Conservation (phyloP, 441 rosid species). For the Melastoma candidum region DNA sequence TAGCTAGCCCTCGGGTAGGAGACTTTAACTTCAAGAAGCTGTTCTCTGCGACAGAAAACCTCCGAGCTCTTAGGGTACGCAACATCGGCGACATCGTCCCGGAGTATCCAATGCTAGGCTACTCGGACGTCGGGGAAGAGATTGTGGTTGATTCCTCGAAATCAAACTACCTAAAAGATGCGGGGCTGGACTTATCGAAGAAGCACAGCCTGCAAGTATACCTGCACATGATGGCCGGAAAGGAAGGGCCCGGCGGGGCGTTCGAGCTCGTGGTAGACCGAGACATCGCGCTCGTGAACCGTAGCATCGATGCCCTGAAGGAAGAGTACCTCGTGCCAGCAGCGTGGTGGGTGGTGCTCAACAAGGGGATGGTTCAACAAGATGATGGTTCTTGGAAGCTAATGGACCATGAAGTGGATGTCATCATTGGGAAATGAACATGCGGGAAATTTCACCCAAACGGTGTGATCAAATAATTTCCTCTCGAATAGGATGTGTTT, state of each 20-base stretch:
- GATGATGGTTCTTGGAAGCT: too few species aligned
- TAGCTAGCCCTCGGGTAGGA: too few species aligned
- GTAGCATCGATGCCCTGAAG: conserved; percentile 42
- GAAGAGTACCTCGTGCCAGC: conserved; percentile 52
- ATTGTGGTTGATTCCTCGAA: conserved; percentile 45
- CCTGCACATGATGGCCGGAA: conserved; percentile 18
- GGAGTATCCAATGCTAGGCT: conserved; percentile 38
- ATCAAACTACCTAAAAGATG: conserved; percentile 54
- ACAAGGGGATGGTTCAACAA: too few species aligned
- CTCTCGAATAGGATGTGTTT: too few species aligned
- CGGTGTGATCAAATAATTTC: not conserved
- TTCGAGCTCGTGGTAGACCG: conserved; percentile 51
- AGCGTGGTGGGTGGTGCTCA: too few species aligned
- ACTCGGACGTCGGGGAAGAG: conserved; percentile 40
- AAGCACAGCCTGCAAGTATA: conserved; percentile 65
- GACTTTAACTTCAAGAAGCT: conserved; percentile 11
- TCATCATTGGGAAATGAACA: too few species aligned
- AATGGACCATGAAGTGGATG: conserved; percentile 54
- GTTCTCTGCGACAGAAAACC: conserved; percentile 32
- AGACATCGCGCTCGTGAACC: conserved; percentile 53
- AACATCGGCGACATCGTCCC: conserved; percentile 56
- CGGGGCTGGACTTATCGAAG: conserved; percentile 26
- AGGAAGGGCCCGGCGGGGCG: conserved; percentile 43
- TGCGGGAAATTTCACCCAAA: too few species aligned
- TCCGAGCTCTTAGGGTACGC: conserved; percentile 35